Percentiles rank a stretch among this genome's conserved stretches.
phyloP scores from a whole-genome alignment of 2,329 filamentous ascomycete species.

The Fusarium albosuccineum region DNA sequence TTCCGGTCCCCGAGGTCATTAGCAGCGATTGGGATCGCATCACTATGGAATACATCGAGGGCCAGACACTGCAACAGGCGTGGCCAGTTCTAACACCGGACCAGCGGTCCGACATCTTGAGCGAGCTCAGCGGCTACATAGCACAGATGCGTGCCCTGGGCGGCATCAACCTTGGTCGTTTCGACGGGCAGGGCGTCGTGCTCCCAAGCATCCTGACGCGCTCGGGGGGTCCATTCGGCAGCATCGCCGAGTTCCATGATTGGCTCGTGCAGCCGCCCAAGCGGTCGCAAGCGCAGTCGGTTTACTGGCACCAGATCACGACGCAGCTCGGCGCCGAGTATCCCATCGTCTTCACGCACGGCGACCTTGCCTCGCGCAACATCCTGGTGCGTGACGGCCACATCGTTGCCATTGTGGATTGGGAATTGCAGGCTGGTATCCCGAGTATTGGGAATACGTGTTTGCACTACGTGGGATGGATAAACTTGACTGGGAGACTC shows the following conservation, averaged over 20 bases:
- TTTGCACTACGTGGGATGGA: constrained; percentile 28
- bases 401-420: constrained; percentile 23
- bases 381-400: constrained; percentile 26
- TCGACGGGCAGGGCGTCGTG: constrained; percentile 41
- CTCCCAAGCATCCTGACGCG: constrained; percentile 42
- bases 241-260: constrained; percentile 33
- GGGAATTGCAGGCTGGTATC: constrained; percentile 32
- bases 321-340: constrained; percentile 33
- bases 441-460: constrained; percentile 27
- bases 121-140: constrained; percentile 40
- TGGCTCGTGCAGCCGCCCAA: constrained; percentile 43
- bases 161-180: constrained; percentile 37
- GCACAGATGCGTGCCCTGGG: constrained; percentile 36
- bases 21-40: constrained; percentile 46
- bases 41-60: constrained; percentile 44
- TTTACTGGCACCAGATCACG: constrained; percentile 44
- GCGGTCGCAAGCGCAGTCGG: constrained; percentile 19
- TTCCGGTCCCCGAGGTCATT: constrained; percentile 45
- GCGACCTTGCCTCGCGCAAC: constrained; percentile 26
- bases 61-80: constrained; percentile 42
- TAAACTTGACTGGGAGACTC: constrained; percentile 30
- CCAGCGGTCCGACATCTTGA: constrained; percentile 35
- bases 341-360: constrained; percentile 35
- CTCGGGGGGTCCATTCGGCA: constrained; percentile 40
- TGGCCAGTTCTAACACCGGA: constrained; percentile 35